Conservation (phyloP, 768 basidiomycete genomes). For the Austroboletus festivus region DNA sequence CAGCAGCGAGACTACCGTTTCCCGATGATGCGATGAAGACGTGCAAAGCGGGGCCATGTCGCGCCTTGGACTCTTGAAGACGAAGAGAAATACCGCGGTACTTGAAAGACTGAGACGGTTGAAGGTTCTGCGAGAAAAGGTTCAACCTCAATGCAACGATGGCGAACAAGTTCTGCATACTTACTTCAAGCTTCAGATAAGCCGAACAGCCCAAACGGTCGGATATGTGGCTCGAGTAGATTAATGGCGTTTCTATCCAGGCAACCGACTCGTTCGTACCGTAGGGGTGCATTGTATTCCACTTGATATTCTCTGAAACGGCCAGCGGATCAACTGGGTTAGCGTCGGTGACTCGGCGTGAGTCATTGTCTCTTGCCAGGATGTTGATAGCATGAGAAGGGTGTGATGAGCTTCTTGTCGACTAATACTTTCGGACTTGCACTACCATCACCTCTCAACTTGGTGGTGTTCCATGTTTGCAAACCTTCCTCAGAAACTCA, state of each 20-base stretch:
- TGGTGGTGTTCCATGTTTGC: slow-evolving; percentile 49
- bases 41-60: slow-evolving; percentile 54
- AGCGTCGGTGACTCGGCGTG: no score
- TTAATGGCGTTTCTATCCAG: slow-evolving; percentile 65
- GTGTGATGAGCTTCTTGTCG: no score
- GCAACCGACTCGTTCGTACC: no score
- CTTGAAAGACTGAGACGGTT: slow-evolving; percentile 76
- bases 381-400: no score
- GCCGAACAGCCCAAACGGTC: slow-evolving; percentile 46
- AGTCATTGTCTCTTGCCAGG: no score
- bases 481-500: slow-evolving; percentile 68
- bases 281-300: no score
- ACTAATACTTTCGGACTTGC: no score
- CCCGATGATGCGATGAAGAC: slow-evolving; percentile 72
- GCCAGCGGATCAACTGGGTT: no score
- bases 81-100: slow-evolving; percentile 68
- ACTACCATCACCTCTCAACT: not conserved
- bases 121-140: slow-evolving; percentile 52
- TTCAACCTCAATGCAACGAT: not conserved
- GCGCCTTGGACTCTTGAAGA: slow-evolving; percentile 46
- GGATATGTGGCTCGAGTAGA: slow-evolving; percentile 60
- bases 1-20: slow-evolving; percentile 77
- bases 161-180: slow-evolving; percentile 1
- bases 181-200: slow-evolving; percentile 73
- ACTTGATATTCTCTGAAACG: no score